Evolutionary conservation across 2,329 filamentous ascomycete genomes (phyloP).

Genomic region (Talaromyces piceae): DNA sequence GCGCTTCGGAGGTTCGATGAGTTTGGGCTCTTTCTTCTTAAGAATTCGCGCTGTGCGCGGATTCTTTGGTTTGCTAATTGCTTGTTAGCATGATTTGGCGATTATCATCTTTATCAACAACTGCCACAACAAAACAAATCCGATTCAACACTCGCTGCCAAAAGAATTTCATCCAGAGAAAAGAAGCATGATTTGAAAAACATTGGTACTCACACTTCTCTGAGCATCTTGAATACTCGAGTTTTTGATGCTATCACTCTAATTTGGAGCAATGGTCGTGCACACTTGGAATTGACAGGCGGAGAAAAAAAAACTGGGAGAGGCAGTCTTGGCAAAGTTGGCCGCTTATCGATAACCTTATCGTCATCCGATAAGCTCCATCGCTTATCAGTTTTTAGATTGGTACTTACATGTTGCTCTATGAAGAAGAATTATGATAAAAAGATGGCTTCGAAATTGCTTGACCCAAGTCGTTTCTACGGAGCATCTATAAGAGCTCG

Average conservation of each 20-base stretch:
- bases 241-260: background rate
- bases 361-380: conserved; percentile 1
- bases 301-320: conserved; percentile 5
- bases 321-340: conserved; percentile 6
- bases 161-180: background rate
- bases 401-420: background rate
- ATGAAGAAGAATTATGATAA: too few species aligned
- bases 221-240: conserved; percentile 28
- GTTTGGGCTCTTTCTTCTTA: conserved; percentile 85
- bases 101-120: background rate
- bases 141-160: background rate
- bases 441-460: too few species aligned
- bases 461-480: too few species aligned
- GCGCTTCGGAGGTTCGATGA: conserved; percentile 80
- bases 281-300: background rate
- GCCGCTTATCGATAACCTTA: conserved; percentile 10
- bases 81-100: background rate
- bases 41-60: conserved; percentile 92
- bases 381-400: background rate
- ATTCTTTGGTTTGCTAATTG: conserved; percentile 59
- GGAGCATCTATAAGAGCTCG: too few species aligned
- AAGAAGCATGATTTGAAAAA: background rate
- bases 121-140: background rate
- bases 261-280: background rate
- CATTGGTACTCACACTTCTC: conserved; percentile 35